phyloP scores from a whole-genome alignment of 2,329 filamentous ascomycete species.

The Teratosphaeria gauchensis region DNA sequence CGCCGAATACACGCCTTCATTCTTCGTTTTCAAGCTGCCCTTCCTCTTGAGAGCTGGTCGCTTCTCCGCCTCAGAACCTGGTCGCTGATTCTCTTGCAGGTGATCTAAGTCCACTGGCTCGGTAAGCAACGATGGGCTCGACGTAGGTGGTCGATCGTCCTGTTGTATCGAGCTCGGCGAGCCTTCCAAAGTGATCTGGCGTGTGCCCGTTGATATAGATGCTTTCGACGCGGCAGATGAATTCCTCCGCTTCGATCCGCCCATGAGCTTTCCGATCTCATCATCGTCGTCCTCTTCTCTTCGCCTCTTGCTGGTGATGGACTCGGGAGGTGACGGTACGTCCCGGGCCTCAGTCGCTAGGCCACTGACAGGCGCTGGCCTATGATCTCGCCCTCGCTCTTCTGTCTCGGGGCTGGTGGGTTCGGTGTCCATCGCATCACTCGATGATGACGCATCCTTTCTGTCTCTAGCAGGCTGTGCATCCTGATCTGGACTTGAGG shows the following conservation, averaged over 20 bases:
- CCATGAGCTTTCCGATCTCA: conserved; percentile 76
- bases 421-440: conserved; percentile 1
- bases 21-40: conserved; percentile 33
- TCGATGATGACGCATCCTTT: not conserved
- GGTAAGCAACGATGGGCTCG: not conserved
- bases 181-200: conserved; percentile 11
- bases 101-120: not conserved
- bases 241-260: conserved; percentile 35
- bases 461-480: not conserved
- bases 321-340: conserved; percentile 53
- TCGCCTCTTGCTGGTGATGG: conserved; percentile 77
- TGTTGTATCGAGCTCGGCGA: not conserved
- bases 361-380: conserved; percentile 19
- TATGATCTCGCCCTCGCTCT: conserved; percentile 10
- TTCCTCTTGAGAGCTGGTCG: conserved; percentile 31
- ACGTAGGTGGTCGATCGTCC: not conserved
- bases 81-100: conserved; percentile 5
- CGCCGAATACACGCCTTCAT: conserved; percentile 28
- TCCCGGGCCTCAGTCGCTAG: conserved; percentile 12
- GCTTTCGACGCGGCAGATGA: conserved; percentile 17
- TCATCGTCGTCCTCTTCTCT: conserved; percentile 91
- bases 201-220: conserved; percentile 17
- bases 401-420: not conserved
- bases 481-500: conserved; percentile 37
- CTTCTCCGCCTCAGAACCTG: conserved; percentile 12